Conservation (phyloP, 1,139 yeast genomes). For the Saccharomyces hybrid region DNA sequence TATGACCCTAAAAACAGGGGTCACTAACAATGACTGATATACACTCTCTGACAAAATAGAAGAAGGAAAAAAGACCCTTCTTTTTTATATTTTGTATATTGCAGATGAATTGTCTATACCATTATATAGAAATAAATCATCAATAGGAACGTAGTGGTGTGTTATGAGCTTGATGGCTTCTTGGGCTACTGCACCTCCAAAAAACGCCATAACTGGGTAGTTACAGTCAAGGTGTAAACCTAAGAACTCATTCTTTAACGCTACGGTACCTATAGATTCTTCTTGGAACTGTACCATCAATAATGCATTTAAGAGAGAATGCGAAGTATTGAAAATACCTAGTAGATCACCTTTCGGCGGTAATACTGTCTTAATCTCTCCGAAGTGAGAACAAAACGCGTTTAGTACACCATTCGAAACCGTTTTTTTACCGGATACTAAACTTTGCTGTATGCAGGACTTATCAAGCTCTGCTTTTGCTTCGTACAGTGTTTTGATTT, state of each 20-base stretch:
- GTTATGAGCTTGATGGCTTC: conserved; percentile 63
- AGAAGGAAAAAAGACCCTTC: no score
- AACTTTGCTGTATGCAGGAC: conserved; percentile 34
- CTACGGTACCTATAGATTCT: not conserved
- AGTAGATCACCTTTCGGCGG: conserved; percentile 1
- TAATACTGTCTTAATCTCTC: not conserved
- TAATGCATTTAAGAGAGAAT: not conserved
- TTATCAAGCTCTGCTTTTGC: conserved; percentile 51
- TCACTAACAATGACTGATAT: no score
- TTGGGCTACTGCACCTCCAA: conserved; percentile 77
- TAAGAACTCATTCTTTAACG: not conserved
- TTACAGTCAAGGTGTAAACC: not conserved
- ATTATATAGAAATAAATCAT: conserved; percentile 59
- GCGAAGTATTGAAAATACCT: not conserved
- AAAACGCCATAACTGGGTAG: conserved; percentile 37
- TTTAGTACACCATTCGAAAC: not conserved
- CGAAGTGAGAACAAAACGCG: not conserved
- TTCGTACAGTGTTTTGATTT: conserved; percentile 50
- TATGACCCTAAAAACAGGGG: no score
- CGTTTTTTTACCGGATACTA: conserved; percentile 11
- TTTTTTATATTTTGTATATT: conserved; percentile 16
- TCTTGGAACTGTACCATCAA: not conserved
- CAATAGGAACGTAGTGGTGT: conserved; percentile 65
- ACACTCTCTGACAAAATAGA: no score
- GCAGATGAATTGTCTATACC: conserved; percentile 49